Evolutionary conservation across 2,329 filamentous ascomycete species (phyloP), one percentile per base, ranked within the genome.

Genomic region (Nothophoma quercina): DNA sequence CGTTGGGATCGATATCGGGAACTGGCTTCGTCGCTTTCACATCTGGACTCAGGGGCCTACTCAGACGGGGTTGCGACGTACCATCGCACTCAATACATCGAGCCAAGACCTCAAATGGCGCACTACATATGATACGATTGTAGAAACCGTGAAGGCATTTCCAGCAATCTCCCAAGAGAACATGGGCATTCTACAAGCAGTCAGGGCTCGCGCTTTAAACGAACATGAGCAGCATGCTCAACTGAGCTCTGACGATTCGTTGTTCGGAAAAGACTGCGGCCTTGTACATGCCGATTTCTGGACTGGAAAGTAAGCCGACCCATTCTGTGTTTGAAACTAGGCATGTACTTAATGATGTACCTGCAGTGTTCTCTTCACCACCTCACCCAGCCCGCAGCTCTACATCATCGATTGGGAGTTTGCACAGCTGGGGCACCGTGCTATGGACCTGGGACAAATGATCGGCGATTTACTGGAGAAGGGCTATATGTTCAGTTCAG

Each of bases 321-420:
- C 6, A n/a, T 45, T 45, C 10, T 45, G 42, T 30, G 29, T 23
- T 15, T 30, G 42, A 19, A 45, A 45, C 30, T 45, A 29, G 15
- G 30, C 34, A 7, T 4, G 12, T 35, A 2, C 6, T 15, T 38
- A 23, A 38, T 15, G 13, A 15, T 15, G 5, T 2, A 26, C 15
- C 5, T n/a, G n/a, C 8, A 41, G 45, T 7, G 35, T 34, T 5
- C 45, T 48, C 5, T 9, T 45, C 32, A 34, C 2, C 29, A 16
- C 15, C 16, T 5, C 10, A 2, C 13, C 29, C 10, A 12, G 13
- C 4, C 8, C 36, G 7, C 22, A 22, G 6, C 35, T 48, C 4
- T 6, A 48, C 13, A 21, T 48, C 36, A 48, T 48, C 16, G 45
- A 48, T 19, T 41, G 39, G 19, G 45, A 48, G 9, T 48, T 48